Base-by-base conservation (phyloP, 2,329 filamentous ascomycete genomes). In the Domatiomyces globalis region DNA sequence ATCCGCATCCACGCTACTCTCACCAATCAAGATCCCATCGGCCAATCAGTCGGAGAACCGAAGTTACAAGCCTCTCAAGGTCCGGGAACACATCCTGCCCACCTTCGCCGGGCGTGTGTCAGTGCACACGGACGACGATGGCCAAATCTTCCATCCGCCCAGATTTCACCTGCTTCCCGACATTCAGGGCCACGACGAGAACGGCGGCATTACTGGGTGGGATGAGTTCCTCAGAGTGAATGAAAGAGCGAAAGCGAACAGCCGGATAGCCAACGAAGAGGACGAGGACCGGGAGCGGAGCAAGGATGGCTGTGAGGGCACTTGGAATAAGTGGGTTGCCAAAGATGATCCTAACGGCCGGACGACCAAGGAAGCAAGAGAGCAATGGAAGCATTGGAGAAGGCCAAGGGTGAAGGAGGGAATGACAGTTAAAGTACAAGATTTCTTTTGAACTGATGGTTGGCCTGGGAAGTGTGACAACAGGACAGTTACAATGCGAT, bases 171-270 rank as follows among this genome's bases (percentile, higher is more conserved):
- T 72, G 10, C 63, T 60, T 18, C 69, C 70, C 8, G 70, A 73
- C 58, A 63, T 71, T 22, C 51, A 62, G 1, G 67, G 68, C 17
- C 65, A 66, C 48, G 69, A 73, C 50, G 62, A 63, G 8, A 69
- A 72, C 42, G 70, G 70, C 22, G 70, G 70, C 6, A 56, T 73
- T 46, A 56, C 71, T 45, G 67, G 63, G 43, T 72, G 70, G 69
- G 70, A 66, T 52, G 67, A 73, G 49, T 57, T 72, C 5, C 61
- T 72, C 27, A 61, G 65, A 12, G 64, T 68, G 10, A 39, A 39
- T 2, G 10, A 39, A 39, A 10, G 33, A 4, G 5, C 33, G 10
- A 39, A 15, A 39, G 12, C 10, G 15, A 39, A 4, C 29, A 39
- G 15, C 33, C 15, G 33, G 33, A 15, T 15, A 2, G 33, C 12